Conservation (phyloP, 176 grass and related monocot species). For the Ampelocalamus luodianensis region DNA sequence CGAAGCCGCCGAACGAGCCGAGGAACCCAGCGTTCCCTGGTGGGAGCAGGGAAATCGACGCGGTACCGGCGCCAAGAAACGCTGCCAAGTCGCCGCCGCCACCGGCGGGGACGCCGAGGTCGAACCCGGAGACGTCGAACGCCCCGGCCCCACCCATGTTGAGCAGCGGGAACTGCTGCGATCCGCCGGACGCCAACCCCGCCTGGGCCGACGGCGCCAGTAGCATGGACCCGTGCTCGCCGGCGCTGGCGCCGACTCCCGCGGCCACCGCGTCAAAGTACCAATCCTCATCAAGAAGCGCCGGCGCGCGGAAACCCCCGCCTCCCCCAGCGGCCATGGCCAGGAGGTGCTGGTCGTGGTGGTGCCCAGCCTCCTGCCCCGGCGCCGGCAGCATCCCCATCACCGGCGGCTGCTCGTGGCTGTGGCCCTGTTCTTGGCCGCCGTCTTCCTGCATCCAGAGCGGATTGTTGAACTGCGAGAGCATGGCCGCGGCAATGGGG, state of each 20-base stretch:
- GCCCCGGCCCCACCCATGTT: slow-evolving; percentile 45
- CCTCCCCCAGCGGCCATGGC: slow-evolving; percentile 12
- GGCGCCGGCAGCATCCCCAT: slow-evolving; percentile 31
- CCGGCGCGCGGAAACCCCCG: slow-evolving; percentile 21
- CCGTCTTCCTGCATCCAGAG: slow-evolving; percentile 68
- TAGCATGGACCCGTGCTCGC: slow-evolving; percentile 44
- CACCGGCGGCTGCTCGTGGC: slow-evolving; percentile 27
- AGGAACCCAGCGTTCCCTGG: slow-evolving; percentile 45
- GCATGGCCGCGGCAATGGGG: slow-evolving; percentile 48
- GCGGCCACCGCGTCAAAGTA: slow-evolving; percentile 42
- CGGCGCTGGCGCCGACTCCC: neutral
- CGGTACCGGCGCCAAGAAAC: slow-evolving; percentile 44
- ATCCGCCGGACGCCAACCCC: slow-evolving; percentile 19
- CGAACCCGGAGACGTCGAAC: slow-evolving; percentile 72
- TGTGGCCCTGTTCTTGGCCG: slow-evolving; percentile 1
- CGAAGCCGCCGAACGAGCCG: slow-evolving; percentile 68
- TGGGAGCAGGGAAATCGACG: slow-evolving; percentile 45
- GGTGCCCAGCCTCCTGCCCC: slow-evolving; percentile 15
- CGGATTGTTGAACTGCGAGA: slow-evolving; percentile 58
- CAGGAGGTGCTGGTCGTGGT: slow-evolving; percentile 39
- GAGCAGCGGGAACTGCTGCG: slow-evolving; percentile 62
- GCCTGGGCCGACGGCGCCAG: neutral
- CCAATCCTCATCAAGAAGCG: slow-evolving; percentile 55
- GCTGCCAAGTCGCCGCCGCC: slow-evolving; percentile 34
- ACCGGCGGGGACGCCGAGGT: slow-evolving; percentile 54